phyloP scores from a whole-genome alignment of 2,329 filamentous ascomycete genomes.

The Plectosphaerella sp. region DNA sequence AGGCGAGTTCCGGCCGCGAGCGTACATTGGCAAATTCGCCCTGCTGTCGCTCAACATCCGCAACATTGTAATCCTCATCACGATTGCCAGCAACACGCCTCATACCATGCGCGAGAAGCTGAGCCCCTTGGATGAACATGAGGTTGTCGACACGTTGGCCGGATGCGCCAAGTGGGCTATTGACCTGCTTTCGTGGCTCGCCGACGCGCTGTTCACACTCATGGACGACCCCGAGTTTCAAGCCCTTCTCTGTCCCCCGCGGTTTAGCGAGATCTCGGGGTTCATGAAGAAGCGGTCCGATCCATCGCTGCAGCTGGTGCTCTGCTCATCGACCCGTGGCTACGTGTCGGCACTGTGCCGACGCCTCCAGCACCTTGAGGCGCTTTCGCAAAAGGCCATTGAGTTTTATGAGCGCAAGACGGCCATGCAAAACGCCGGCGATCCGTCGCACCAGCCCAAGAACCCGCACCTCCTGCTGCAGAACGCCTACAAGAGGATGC shows the following conservation, averaged over 20 bases:
- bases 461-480: slow-evolving; percentile 49
- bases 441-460: slow-evolving; percentile 30
- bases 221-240: slow-evolving; percentile 48
- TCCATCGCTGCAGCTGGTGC: slow-evolving; percentile 57
- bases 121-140: slow-evolving; percentile 61
- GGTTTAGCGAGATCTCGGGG: slow-evolving; percentile 42
- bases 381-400: slow-evolving; percentile 41
- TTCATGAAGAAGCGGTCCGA: slow-evolving; percentile 53
- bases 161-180: slow-evolving; percentile 77
- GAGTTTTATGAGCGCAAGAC: slow-evolving; percentile 42
- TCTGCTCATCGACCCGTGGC: slow-evolving; percentile 70
- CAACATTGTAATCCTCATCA: slow-evolving; percentile 62
- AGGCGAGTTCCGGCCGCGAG: slow-evolving; percentile 56
- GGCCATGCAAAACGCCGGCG: slow-evolving; percentile 34
- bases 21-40: slow-evolving; percentile 68
- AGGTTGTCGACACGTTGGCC: slow-evolving; percentile 67
- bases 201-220: slow-evolving; percentile 54
- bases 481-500: slow-evolving; percentile 50
- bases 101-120: slow-evolving; percentile 49
- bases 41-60: slow-evolving; percentile 72
- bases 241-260: slow-evolving; percentile 40
- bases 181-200: slow-evolving; percentile 62
- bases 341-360: slow-evolving; percentile 67
- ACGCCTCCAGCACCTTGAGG: slow-evolving; percentile 54
- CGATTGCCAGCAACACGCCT: slow-evolving; percentile 56